Evolutionary conservation across 2,329 filamentous ascomycete species (phyloP).

Genomic region (Trichoderma endophyticum): DNA sequence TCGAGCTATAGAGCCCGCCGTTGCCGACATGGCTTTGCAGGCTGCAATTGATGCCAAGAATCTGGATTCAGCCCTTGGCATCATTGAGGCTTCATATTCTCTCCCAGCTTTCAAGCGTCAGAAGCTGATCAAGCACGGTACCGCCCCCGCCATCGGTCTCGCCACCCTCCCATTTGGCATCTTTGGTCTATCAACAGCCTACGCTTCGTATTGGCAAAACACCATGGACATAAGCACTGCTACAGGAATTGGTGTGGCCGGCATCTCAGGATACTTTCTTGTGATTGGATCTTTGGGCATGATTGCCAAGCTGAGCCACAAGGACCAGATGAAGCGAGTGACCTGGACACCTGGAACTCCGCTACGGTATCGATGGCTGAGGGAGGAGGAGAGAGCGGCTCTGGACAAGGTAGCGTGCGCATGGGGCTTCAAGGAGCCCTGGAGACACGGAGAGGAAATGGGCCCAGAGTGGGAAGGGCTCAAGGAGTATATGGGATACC

Average conservation of each 20-base stretch:
- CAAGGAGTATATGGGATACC: slow-evolving; percentile 75
- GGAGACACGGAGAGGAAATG: slow-evolving; percentile 82
- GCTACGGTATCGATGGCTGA: slow-evolving; percentile 75
- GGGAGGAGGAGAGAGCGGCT: slow-evolving; percentile 85
- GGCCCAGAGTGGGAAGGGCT: slow-evolving; percentile 86
- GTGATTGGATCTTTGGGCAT: slow-evolving; percentile 79
- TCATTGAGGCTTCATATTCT: slow-evolving; percentile 68
- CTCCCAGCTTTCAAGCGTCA: slow-evolving; percentile 63
- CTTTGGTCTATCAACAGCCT: slow-evolving; percentile 63
- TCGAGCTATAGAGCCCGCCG: slow-evolving; percentile 67
- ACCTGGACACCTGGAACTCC: slow-evolving; percentile 84
- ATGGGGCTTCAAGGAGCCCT: slow-evolving; percentile 85
- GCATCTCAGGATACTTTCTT: slow-evolving; percentile 77
- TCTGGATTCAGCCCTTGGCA: slow-evolving; percentile 71
- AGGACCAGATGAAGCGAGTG: slow-evolving; percentile 93
- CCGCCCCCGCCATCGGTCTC: slow-evolving; percentile 56
- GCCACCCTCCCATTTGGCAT: slow-evolving; percentile 63
- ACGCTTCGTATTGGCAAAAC: slow-evolving; percentile 48
- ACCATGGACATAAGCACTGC: slow-evolving; percentile 75
- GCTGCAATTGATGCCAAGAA: slow-evolving; percentile 77
- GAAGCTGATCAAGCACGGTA: slow-evolving; percentile 63
- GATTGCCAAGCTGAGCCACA: slow-evolving; percentile 79
- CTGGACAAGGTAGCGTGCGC: slow-evolving; percentile 81
- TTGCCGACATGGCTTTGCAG: slow-evolving; percentile 72
- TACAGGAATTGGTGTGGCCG: slow-evolving; percentile 74